Conservation (phyloP, 2,329 filamentous ascomycete genomes). For the Neobulgaria alba region DNA sequence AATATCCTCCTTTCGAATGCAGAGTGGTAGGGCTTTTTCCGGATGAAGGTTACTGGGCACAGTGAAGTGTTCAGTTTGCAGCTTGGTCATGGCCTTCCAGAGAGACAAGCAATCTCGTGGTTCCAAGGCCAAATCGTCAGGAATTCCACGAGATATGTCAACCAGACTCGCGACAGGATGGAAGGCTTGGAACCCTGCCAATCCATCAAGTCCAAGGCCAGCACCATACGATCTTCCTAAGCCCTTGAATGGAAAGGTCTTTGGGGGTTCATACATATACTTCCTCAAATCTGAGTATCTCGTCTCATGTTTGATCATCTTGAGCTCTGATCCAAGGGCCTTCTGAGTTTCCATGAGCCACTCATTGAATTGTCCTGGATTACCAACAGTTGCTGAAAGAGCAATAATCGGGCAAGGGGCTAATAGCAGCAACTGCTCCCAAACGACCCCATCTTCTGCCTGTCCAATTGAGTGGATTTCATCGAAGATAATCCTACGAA, state of each 20-base stretch:
- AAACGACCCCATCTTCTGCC: constrained; percentile 65
- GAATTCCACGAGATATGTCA: constrained; percentile 52
- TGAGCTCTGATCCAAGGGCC: constrained; percentile 52
- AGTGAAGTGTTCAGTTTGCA: constrained; percentile 42
- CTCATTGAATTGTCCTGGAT: constrained; percentile 58
- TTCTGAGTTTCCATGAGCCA: constrained; percentile 61
- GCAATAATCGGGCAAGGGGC: constrained; percentile 72
- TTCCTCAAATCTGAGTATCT: constrained; percentile 75
- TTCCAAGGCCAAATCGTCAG: constrained; percentile 61
- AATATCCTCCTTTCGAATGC: constrained; percentile 57
- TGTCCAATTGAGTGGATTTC: constrained; percentile 76
- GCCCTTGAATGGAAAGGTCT: constrained; percentile 30
- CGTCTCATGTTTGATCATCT: constrained; percentile 58
- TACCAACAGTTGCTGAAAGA: constrained; percentile 71
- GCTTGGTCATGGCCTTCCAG: constrained; percentile 54
- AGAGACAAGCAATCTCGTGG: constrained; percentile 60
- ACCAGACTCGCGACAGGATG: constrained; percentile 59
- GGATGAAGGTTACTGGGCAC: constrained; percentile 44
- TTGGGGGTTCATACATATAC: constrained; percentile 52
- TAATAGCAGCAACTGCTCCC: constrained; percentile 69
- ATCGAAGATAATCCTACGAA: constrained; percentile 74
- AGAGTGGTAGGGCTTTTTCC: constrained; percentile 37
- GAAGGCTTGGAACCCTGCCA: constrained; percentile 32
- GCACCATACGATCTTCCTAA: constrained; percentile 29
- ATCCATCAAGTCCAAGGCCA: constrained; percentile 37